A percentile compares a stretch with the other conserved stretches of the same genome.
phyloP scores from a whole-genome alignment of 805 yeast species.

The Kluyveromyces aestuarii region DNA sequence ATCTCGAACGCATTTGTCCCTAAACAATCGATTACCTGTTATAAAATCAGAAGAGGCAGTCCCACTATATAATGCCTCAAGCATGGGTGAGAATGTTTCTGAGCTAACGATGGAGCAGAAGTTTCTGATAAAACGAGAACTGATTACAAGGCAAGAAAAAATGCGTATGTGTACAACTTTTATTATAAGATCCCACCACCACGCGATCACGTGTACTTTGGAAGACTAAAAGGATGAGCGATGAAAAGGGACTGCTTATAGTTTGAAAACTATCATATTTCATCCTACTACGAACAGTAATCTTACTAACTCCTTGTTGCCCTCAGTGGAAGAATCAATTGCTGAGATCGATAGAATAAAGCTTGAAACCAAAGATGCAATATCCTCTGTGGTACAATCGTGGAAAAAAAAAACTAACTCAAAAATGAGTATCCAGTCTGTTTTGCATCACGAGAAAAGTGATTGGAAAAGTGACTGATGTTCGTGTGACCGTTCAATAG shows the following conservation, averaged over 20 bases:
- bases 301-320: not conserved
- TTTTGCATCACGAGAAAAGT: not conserved
- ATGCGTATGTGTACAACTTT: conserved; percentile 10
- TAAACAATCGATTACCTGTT: too few relatives aligned
- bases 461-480: not conserved
- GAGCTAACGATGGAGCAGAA: conserved; percentile 7
- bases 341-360: conserved; percentile 3
- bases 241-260: too few relatives aligned
- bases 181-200: too few relatives aligned
- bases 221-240: too few relatives aligned
- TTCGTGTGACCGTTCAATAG: too few relatives aligned
- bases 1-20: too few relatives aligned
- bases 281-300: too few relatives aligned
- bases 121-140: conserved; percentile 6
- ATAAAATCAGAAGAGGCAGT: not conserved
- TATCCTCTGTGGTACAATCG: not conserved
- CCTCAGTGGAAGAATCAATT: not conserved
- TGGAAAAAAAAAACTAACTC: not conserved
- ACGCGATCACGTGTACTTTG: too few relatives aligned
- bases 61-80: not conserved
- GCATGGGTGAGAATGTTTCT: not conserved
- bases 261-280: too few relatives aligned
- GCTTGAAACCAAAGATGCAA: not conserved
- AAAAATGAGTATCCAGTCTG: not conserved
- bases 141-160: conserved; percentile 8